Conservation (phyloP, 2,329 filamentous ascomycete species). For the Xylariaceae sp. region DNA sequence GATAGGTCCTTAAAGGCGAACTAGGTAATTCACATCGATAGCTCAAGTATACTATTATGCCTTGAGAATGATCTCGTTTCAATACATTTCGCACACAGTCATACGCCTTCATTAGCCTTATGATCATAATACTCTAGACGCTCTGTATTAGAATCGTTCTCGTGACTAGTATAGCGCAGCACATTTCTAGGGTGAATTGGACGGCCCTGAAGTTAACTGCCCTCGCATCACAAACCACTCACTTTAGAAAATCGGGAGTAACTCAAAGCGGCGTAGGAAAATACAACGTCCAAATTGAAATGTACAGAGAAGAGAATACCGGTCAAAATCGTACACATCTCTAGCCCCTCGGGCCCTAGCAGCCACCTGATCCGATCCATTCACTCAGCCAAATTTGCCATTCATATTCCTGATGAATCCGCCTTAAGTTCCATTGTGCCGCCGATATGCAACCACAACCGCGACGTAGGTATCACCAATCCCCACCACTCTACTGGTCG, state of each 20-base stretch:
- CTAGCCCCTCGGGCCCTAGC: slow-evolving; percentile 1
- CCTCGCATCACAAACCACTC: background rate
- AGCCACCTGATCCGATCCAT: slow-evolving; percentile 15
- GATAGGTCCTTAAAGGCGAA: too few species aligned
- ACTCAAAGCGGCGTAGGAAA: background rate
- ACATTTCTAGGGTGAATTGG: too few species aligned
- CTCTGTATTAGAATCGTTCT: too few species aligned
- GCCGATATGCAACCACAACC: background rate
- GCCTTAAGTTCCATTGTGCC: slow-evolving; percentile 12
- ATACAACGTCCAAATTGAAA: slow-evolving; percentile 10
- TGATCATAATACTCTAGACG: too few species aligned
- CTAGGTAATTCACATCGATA: too few species aligned
- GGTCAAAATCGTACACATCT: slow-evolving; percentile 32
- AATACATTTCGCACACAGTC: too few species aligned
- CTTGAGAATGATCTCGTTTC: too few species aligned
- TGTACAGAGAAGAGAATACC: slow-evolving; percentile 21
- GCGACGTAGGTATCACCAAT: background rate
- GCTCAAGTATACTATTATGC: background rate
- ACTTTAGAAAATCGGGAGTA: background rate
- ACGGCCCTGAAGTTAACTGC: background rate
- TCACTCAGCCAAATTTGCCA: slow-evolving; percentile 19
- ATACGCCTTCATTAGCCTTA: too few species aligned
- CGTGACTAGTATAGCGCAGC: too few species aligned
- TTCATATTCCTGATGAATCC: slow-evolving; percentile 12
- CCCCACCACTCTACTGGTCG: slow-evolving; percentile 25